Percentiles rank a stretch among this genome's conserved stretches.
Conservation (phyloP, 2,329 filamentous ascomycete species). For the Pseudogymnoascus sp. region DNA sequence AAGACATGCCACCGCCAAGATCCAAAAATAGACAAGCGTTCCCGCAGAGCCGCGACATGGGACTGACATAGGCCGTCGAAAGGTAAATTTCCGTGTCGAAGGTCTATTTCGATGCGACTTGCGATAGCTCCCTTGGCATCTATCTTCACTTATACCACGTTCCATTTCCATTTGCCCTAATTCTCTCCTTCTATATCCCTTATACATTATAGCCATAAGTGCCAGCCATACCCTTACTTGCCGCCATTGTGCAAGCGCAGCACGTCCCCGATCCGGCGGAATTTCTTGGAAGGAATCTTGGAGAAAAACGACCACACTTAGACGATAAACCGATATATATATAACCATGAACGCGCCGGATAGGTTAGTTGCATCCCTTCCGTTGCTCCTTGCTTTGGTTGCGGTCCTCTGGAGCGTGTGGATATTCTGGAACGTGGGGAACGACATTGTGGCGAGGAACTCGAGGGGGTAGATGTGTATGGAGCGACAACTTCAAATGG, state of each 20-base stretch:
- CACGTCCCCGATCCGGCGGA: not conserved
- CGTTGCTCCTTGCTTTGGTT: conserved; percentile 13
- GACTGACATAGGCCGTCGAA: not conserved
- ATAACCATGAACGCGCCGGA: conserved; percentile 45
- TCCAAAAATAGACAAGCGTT: conserved; percentile 7
- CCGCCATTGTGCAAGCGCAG: not conserved
- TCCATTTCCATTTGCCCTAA: not conserved
- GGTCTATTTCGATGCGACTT: conserved; percentile 2
- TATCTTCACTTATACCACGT: not conserved
- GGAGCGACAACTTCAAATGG: not conserved
- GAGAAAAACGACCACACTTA: not conserved
- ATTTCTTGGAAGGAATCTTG: not conserved
- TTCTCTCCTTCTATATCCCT: not conserved
- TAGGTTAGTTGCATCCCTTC: conserved; percentile 34
- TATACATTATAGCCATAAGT: not conserved
- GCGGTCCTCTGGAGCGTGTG: conserved; percentile 1
- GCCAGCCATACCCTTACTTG: not conserved
- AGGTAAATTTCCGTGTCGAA: conserved; percentile 1
- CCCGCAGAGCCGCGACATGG: not conserved
- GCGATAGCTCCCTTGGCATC: conserved; percentile 1
- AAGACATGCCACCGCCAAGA: not conserved
- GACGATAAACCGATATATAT: conserved; percentile 6
- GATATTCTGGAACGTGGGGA: conserved; percentile 3
- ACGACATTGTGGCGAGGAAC: conserved; percentile 1
- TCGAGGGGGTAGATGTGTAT: not conserved